Percentiles rank a stretch among this genome's conserved stretches.
Evolutionary conservation across 1,139 yeast genomes (phyloP).

Genomic region (Kodamaea suecica): DNA sequence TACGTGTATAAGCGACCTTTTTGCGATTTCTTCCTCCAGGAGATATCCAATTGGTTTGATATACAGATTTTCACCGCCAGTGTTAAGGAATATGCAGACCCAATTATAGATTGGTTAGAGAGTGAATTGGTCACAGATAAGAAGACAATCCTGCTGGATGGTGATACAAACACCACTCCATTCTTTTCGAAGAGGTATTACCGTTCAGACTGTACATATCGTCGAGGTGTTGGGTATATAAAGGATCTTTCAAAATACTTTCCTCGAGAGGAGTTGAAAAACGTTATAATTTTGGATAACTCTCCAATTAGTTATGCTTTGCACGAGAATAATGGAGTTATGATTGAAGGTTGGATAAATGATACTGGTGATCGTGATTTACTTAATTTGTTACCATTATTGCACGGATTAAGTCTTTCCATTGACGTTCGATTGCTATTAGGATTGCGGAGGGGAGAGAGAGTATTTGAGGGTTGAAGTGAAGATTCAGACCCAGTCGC

Average conservation of each 20-base stretch:
- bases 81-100: conserved; percentile 94
- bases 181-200: conserved; percentile 64
- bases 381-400: conserved; percentile 73
- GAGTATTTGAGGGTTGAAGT: conserved; percentile 50
- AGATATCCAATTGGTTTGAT: conserved; percentile 84
- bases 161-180: conserved; percentile 24
- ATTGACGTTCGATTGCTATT: conserved; percentile 84
- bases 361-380: conserved; percentile 87
- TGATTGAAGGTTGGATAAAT: conserved; percentile 96
- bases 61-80: conserved; percentile 91
- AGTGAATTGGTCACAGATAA: conserved; percentile 24
- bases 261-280: conserved; percentile 50
- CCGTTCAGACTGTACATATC: conserved; percentile 73
- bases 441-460: conserved; percentile 75
- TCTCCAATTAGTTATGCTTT: conserved; percentile 85
- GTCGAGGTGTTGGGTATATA: conserved; percentile 81
- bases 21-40: conserved; percentile 78
- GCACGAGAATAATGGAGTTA: conserved; percentile 84
- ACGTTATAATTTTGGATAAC: conserved; percentile 81
- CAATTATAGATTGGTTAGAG: conserved; percentile 85
- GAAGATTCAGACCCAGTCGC: too few species aligned
- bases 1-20: conserved; percentile 90
- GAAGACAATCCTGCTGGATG: conserved; percentile 3
- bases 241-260: conserved; percentile 67
- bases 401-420: conserved; percentile 73